phyloP scores from a whole-genome alignment of 2,329 filamentous ascomycete species.

The Coniochaeta sp. region DNA sequence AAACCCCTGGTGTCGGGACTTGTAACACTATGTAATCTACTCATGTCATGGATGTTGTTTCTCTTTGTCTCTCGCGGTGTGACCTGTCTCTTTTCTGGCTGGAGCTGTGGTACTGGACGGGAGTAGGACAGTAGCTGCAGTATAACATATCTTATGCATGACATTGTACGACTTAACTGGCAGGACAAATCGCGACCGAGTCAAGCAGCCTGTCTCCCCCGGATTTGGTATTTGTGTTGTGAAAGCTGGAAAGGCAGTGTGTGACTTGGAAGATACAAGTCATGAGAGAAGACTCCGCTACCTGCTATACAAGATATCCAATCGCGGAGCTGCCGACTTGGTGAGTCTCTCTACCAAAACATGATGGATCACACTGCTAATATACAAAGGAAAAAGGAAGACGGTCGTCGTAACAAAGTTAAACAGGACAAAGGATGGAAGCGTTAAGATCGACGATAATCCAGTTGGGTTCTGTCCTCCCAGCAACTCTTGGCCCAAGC shows the following conservation, averaged over 20 bases:
- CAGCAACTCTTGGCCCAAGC: not conserved
- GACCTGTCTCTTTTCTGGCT: not conserved
- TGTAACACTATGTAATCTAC: slow-evolving; percentile 1
- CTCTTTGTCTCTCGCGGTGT: not conserved
- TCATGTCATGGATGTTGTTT: not conserved
- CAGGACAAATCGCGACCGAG: too few relatives aligned
- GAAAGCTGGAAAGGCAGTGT: too few relatives aligned
- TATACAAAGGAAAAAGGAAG: not conserved
- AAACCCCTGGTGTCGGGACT: not conserved
- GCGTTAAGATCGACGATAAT: not conserved
- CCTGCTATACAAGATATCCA: too few relatives aligned
- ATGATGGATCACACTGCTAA: not conserved
- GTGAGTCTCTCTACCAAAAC: not conserved
- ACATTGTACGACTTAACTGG: too few relatives aligned
- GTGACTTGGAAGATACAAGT: too few relatives aligned
- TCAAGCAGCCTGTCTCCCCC: too few relatives aligned
- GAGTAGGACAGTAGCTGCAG: not conserved
- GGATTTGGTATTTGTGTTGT: too few relatives aligned
- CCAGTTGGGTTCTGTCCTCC: not conserved
- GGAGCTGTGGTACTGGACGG: not conserved
- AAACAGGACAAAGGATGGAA: not conserved
- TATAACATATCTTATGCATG: too few relatives aligned
- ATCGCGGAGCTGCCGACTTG: too few relatives aligned
- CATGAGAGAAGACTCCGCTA: too few relatives aligned
- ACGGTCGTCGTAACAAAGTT: not conserved